Evolutionary conservation across 139 green algal genomes (phyloP), one percentile per base, ranked within the genome.

Genomic region (Zygnema cylindricum): DNA sequence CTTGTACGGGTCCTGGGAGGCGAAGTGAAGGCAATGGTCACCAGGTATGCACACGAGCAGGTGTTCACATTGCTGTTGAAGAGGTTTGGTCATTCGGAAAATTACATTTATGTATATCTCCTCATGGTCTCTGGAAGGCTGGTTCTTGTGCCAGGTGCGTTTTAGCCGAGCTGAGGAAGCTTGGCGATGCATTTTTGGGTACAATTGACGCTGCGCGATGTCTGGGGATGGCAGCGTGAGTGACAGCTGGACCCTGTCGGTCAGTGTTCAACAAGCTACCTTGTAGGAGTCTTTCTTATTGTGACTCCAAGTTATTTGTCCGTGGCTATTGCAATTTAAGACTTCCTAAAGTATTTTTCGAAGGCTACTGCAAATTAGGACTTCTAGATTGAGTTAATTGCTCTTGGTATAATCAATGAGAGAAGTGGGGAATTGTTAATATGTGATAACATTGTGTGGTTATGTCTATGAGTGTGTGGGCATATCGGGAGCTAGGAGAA

Each of bases 171-270:
- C 84, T 89, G 21, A 55, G 33, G 39, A 89, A 63, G 21, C 84
- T 89, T 55, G 84, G 84, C n/a, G 77, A 88, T 21, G 84, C 39
- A 23, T 89, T 89, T 39, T 77, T 39, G 16, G 76, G 38, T 39
- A 89, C 84, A 41, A 71, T 38, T 42, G 35, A 43, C n/a, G 75
- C 75, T 89, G 84, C 84, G 36, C 84, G 84, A 2, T n/a, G 79
- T 25, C n/a, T 89, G 25, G 84, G 86, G 30, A 25, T 89, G 38
- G 84, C 84, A 36, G 36, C 32, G 82, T 87, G 81, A 38, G 82
- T 71, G 23, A 30, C 82, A 32, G 38, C n/a, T n/a, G n/a, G n/a
- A n/a, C n/a, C n/a, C n/a, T n/a, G n/a, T n/a, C n/a, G n/a, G n/a
- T n/a, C 57, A 73, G 57, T 73, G 30, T 25, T 73, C 30, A 30